These are phyloP conservation scores for Uronychia setigera DNA, from an alignment of 73 alveolate genomes.

Conservation along the genomic window DNA sequence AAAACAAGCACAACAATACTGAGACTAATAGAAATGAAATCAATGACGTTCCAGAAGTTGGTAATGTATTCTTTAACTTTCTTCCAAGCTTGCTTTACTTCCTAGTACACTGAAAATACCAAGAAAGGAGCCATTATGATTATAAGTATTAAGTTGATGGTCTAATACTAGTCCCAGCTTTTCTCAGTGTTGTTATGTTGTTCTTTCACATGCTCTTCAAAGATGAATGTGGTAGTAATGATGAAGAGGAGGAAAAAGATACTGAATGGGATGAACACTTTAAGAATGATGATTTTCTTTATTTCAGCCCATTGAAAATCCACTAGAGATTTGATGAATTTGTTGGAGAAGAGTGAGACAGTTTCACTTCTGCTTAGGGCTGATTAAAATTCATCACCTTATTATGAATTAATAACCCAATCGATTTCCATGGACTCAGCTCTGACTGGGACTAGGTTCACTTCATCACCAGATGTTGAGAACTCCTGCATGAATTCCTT, in stretches of 20 bases:
- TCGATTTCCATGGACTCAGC: neutral
- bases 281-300: neutral
- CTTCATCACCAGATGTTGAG: neutral
- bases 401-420: neutral
- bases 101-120: neutral
- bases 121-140: neutral
- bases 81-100: neutral
- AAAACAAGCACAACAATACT: slow-evolving; percentile 4
- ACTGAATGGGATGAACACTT: neutral
- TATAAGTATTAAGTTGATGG: neutral
- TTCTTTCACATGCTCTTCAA: neutral
- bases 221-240: neutral
- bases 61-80: neutral
- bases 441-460: neutral
- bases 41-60: slow-evolving; percentile 15
- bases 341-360: neutral
- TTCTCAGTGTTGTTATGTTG: neutral
- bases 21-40: neutral
- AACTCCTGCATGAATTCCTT: neutral
- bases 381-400: neutral
- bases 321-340: neutral
- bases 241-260: neutral
- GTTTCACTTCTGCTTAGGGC: neutral
- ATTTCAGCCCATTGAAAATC: neutral
- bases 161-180: neutral